phyloP scores from a whole-genome alignment of 1,284 basidiomycete species.

The Somion occarium region DNA sequence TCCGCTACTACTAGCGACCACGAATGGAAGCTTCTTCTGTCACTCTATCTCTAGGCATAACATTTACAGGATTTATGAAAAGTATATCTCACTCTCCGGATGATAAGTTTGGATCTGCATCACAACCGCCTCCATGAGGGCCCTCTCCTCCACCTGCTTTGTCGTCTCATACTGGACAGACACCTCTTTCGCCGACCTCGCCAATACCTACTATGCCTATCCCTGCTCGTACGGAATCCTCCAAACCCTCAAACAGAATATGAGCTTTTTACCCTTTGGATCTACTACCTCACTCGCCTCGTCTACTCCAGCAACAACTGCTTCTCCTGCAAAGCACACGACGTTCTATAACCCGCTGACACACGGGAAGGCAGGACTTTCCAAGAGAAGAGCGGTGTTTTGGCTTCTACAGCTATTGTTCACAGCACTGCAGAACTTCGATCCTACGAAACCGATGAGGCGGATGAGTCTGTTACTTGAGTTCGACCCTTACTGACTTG shows the following conservation, averaged over 20 bases:
- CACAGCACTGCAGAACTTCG: constrained; percentile 77
- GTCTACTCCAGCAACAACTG: constrained; percentile 13
- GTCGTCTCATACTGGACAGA: background rate
- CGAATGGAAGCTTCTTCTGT: constrained; percentile 12
- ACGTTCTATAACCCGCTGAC: constrained; percentile 59
- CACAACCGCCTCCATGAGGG: background rate
- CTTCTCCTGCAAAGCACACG: constrained; percentile 20
- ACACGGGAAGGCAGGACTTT: constrained; percentile 74
- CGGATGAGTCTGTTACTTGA: constrained; percentile 25
- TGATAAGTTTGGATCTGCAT: constrained; percentile 23
- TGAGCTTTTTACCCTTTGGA: constrained; percentile 14
- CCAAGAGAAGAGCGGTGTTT: constrained; percentile 71
- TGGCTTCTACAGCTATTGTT: constrained; percentile 77
- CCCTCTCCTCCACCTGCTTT: constrained; percentile 10
- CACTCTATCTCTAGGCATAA: constrained; percentile 4
- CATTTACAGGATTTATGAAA: constrained; percentile 26
- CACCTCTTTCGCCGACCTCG: constrained; percentile 3
- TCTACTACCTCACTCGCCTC: constrained; percentile 17
- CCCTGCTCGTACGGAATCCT: constrained; percentile 17
- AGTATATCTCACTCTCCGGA: constrained; percentile 22
- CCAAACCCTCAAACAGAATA: constrained; percentile 8
- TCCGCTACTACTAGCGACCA: constrained; percentile 36
- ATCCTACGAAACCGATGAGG: constrained; percentile 93
- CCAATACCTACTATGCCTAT: constrained; percentile 14
- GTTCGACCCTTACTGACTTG: constrained; percentile 7